Evolutionary conservation across 805 yeast species (phyloP).

Genomic region (Candida nitratophila): DNA sequence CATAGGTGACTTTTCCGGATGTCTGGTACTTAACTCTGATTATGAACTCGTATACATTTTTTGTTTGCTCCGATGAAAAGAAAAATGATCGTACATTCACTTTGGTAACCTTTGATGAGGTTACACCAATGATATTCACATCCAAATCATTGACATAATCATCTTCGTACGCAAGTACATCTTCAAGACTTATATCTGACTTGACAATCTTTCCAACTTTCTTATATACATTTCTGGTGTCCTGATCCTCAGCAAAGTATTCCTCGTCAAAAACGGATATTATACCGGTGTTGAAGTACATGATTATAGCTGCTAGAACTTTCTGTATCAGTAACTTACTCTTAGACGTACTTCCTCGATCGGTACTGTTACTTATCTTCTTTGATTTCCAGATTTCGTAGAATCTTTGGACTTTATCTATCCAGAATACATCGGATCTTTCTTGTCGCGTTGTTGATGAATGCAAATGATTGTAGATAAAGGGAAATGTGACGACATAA

Average conservation of each 20-base stretch:
- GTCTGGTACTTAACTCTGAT: constrained; percentile 34
- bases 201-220: constrained; percentile 22
- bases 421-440: constrained; percentile 52
- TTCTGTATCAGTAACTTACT: constrained; percentile 55
- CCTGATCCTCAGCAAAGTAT: constrained; percentile 34
- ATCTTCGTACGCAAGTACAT: constrained; percentile 21
- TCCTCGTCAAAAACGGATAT: constrained; percentile 50
- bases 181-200: constrained; percentile 12
- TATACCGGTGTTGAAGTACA: constrained; percentile 71
- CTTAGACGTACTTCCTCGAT: constrained; percentile 70
- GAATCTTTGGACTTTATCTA: constrained; percentile 68
- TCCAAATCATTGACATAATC: constrained; percentile 49
- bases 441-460: constrained; percentile 1
- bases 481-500: constrained; percentile 68
- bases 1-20: constrained; percentile 33
- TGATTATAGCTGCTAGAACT: constrained; percentile 52
- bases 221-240: constrained; percentile 31
- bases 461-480: constrained; percentile 45
- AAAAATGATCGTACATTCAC: constrained; percentile 6
- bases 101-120: constrained; percentile 24
- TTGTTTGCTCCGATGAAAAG: constrained; percentile 6
- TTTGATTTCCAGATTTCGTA: constrained; percentile 71
- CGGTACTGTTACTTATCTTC: constrained; percentile 65
- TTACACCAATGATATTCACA: constrained; percentile 65
- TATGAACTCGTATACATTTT: constrained; percentile 36